Percentiles rank a stretch among this genome's conserved stretches.
Conservation (phyloP, 2,329 filamentous ascomycete species). For the Diaporthe ilicicola region DNA sequence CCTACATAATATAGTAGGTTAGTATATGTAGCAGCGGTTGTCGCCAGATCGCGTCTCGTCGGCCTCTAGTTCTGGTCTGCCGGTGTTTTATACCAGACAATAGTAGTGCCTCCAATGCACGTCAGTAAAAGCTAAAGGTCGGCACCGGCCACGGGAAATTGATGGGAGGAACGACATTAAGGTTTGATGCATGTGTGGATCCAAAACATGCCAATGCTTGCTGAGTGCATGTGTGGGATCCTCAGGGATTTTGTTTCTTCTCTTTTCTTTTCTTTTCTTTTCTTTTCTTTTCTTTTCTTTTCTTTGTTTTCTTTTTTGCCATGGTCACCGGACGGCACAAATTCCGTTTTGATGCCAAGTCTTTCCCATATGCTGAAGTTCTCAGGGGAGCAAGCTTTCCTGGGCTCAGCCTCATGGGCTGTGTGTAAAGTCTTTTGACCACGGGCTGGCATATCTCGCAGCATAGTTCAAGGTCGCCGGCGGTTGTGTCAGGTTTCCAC, state of each 20-base stretch:
- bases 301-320: background rate
- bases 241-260: too few relatives aligned
- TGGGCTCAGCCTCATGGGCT: background rate
- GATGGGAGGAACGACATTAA: background rate
- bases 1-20: background rate
- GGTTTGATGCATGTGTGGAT: background rate
- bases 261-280: too few relatives aligned
- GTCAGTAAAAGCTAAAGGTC: background rate
- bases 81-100: background rate
- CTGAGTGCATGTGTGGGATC: too few relatives aligned
- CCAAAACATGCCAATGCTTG: background rate
- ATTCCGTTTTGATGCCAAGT: slow-evolving; percentile 1
- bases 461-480: background rate
- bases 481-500: background rate
- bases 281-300: too few relatives aligned
- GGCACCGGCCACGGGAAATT: background rate
- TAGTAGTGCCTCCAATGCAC: background rate
- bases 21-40: background rate
- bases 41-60: background rate
- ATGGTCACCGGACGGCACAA: background rate
- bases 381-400: background rate
- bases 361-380: background rate
- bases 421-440: background rate
- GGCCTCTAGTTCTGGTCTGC: slow-evolving; percentile 2
- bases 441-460: background rate